A percentile compares a stretch with the other conserved stretches of the same genome.
Evolutionary conservation across 495 filamentous ascomycete genomes (phyloP).

Genomic region (Melanomma pulvis-pyrius): DNA sequence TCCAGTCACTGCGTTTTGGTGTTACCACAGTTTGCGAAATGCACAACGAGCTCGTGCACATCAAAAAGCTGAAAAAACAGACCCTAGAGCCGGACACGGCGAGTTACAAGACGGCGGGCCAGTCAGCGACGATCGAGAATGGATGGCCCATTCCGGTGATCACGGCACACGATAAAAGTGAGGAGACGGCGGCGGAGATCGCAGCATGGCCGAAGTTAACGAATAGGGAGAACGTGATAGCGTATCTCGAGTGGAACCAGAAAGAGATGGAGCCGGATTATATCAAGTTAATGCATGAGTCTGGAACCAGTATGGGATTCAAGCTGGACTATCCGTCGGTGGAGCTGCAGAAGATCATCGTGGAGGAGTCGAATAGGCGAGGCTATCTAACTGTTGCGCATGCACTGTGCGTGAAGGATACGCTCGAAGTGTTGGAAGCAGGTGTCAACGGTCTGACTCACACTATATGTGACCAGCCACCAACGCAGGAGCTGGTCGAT

Average conservation of each 20-base stretch:
- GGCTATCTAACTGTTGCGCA: constrained; percentile 44
- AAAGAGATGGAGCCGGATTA: constrained; percentile 42
- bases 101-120: constrained; percentile 41
- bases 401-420: constrained; percentile 39
- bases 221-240: constrained; percentile 35
- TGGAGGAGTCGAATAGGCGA: constrained; percentile 41
- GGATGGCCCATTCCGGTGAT: constrained; percentile 47
- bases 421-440: constrained; percentile 40
- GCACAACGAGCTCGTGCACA: constrained; percentile 48
- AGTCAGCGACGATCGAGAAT: constrained; percentile 44
- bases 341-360: constrained; percentile 43
- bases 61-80: constrained; percentile 55
- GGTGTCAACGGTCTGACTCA: constrained; percentile 46
- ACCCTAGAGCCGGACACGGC: constrained; percentile 39
- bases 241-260: constrained; percentile 39
- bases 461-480: constrained; percentile 39
- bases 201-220: constrained; percentile 44
- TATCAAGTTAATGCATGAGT: constrained; percentile 49
- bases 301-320: constrained; percentile 37
- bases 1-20: constrained; percentile 44
- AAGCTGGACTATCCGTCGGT: constrained; percentile 39
- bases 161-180: constrained; percentile 37
- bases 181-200: constrained; percentile 39
- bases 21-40: constrained; percentile 47
- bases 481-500: constrained; percentile 41